These are phyloP conservation scores for Lodderomyces elongisporus DNA, from an alignment of 1,139 yeast genomes.

Conservation along the genomic window DNA sequence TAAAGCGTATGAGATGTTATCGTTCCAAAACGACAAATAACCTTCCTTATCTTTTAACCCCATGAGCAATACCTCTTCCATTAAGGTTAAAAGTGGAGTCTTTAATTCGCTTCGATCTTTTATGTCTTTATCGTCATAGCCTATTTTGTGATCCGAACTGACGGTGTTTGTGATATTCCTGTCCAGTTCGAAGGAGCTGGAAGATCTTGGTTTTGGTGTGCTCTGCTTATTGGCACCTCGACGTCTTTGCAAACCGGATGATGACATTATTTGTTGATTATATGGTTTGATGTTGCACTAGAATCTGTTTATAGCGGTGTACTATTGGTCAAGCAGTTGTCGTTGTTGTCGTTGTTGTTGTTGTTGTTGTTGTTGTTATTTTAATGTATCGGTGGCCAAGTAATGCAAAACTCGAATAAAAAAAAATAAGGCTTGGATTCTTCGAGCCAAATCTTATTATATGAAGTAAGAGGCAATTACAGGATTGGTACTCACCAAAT, in stretches of 20 bases:
- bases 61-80: conserved; percentile 92
- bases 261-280: conserved; percentile 13
- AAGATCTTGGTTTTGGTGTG: conserved; percentile 9
- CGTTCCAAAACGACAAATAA: conserved; percentile 95
- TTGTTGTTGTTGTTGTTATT: no score
- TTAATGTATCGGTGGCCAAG: no score
- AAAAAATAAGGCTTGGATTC: no score
- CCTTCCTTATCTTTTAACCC: conserved; percentile 97
- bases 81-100: conserved; percentile 73
- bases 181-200: conserved; percentile 12
- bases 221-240: conserved; percentile 33
- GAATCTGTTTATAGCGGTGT: no score
- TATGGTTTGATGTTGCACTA: no score
- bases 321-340: no score
- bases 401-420: no score
- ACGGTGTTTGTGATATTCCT: conserved; percentile 3
- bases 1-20: conserved; percentile 90
- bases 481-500: no score
- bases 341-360: no score
- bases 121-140: conserved; percentile 75
- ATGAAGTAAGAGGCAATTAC: no score
- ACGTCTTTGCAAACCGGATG: conserved; percentile 45
- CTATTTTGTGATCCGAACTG: conserved; percentile 56
- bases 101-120: conserved; percentile 42
- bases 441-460: no score